These are phyloP conservation scores for Boletus rubescentipes DNA, from an alignment of 768 basidiomycete genomes.

Conservation along the genomic window DNA sequence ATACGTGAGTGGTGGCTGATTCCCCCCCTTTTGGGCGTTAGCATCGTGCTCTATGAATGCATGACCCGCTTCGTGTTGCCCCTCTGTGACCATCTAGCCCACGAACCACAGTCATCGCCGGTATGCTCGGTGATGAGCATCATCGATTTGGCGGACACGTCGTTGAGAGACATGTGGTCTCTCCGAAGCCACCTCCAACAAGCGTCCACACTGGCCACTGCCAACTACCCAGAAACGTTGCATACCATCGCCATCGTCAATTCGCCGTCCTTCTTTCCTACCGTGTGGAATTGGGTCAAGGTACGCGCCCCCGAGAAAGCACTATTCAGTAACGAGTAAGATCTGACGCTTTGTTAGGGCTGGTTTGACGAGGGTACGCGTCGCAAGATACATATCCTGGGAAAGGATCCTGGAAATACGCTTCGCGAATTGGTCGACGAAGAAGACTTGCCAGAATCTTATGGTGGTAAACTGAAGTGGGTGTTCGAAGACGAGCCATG, in stretches of 20 bases:
- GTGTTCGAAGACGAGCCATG: constrained; percentile 63
- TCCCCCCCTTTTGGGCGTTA: constrained; percentile 22
- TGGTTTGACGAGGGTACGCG: constrained; percentile 83
- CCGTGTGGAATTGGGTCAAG: constrained; percentile 84
- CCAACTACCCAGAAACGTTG: constrained; percentile 81
- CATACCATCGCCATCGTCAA: constrained; percentile 69
- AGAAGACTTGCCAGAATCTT: constrained; percentile 58
- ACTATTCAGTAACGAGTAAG: no score
- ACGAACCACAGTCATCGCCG: constrained; percentile 50
- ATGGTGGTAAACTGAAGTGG: constrained; percentile 78
- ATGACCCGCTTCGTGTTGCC: constrained; percentile 66
- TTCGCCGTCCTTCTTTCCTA: constrained; percentile 79
- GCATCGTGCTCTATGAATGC: constrained; percentile 63
- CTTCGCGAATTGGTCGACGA: constrained; percentile 51
- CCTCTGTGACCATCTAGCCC: constrained; percentile 61
- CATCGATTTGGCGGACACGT: constrained; percentile 67
- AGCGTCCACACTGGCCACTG: constrained; percentile 70
- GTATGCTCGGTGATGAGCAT: constrained; percentile 64
- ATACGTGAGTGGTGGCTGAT: not conserved
- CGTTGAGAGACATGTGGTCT: constrained; percentile 65
- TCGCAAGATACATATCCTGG: constrained; percentile 74
- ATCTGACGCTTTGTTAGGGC: constrained; percentile 36
- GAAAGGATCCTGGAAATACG: constrained; percentile 52
- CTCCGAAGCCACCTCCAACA: constrained; percentile 73
- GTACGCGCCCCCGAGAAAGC: constrained; percentile 32